phyloP scores from a whole-genome alignment of 1,284 basidiomycete species.

The Calocybe gambosa region DNA sequence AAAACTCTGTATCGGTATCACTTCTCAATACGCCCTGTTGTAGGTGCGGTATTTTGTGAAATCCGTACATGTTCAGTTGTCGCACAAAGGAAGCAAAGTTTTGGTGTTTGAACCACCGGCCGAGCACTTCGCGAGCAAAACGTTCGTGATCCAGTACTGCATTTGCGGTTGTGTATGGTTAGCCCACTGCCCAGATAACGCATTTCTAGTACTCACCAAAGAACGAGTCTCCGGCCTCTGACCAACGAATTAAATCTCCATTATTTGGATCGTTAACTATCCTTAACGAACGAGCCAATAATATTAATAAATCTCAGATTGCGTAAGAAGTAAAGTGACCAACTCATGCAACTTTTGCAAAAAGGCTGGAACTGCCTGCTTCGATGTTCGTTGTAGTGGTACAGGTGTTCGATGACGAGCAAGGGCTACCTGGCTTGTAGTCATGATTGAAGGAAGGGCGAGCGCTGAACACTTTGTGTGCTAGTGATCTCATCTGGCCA shows the following conservation, averaged over 20 bases:
- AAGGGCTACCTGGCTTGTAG: slow-evolving; percentile 18
- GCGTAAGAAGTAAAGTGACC: no score
- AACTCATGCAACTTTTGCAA: slow-evolving; percentile 21
- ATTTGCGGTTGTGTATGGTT: no score
- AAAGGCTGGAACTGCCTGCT: slow-evolving; percentile 19
- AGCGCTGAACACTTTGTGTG: neutral
- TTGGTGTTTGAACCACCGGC: slow-evolving; percentile 94
- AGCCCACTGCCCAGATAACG: no score
- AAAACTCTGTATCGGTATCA: slow-evolving; percentile 81
- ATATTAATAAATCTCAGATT: neutral
- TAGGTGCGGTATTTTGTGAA: slow-evolving; percentile 93
- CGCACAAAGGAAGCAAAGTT: slow-evolving; percentile 94
- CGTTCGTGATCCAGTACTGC: slow-evolving; percentile 90
- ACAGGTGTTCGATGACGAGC: slow-evolving; percentile 14
- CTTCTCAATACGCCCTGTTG: slow-evolving; percentile 89
- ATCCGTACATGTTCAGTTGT: slow-evolving; percentile 97
- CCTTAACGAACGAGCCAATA: slow-evolving; percentile 33
- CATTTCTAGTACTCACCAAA: no score
- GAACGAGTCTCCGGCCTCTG: slow-evolving; percentile 85
- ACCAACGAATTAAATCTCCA: slow-evolving; percentile 85
- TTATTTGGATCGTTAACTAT: slow-evolving; percentile 89
- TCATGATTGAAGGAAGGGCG: slow-evolving; percentile 13
- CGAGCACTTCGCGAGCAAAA: slow-evolving; percentile 87
- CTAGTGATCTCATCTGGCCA: neutral
- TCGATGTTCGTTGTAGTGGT: slow-evolving; percentile 9